These are phyloP conservation scores for Phaeophleospora eucalypticola DNA, from an alignment of 2,329 filamentous ascomycete genomes.

Conservation along the genomic window DNA sequence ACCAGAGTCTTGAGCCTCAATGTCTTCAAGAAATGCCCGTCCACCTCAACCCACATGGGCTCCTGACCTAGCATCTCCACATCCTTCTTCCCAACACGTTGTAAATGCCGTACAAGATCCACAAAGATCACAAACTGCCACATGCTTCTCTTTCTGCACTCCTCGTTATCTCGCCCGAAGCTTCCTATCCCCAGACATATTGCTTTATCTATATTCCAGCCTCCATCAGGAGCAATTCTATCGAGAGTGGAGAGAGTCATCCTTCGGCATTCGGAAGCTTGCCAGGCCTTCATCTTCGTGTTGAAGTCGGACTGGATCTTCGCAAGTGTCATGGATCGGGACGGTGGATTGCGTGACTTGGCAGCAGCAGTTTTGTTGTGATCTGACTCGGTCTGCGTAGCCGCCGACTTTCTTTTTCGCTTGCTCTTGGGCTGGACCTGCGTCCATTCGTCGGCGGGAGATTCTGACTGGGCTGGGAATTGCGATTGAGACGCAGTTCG, in stretches of 20 bases:
- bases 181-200: slow-evolving; percentile 31
- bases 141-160: slow-evolving; percentile 28
- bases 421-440: slow-evolving; percentile 5
- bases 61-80: slow-evolving; percentile 28
- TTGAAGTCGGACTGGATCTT: slow-evolving; percentile 20
- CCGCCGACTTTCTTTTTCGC: not conserved
- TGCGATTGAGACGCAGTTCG: no score
- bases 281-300: slow-evolving; percentile 21
- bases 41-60: slow-evolving; percentile 27
- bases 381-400: not conserved
- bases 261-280: slow-evolving; percentile 19
- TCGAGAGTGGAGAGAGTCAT: slow-evolving; percentile 18
- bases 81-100: slow-evolving; percentile 3
- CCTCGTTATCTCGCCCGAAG: slow-evolving; percentile 29
- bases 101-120: slow-evolving; percentile 22
- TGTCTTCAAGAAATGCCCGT: slow-evolving; percentile 24
- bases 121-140: slow-evolving; percentile 32
- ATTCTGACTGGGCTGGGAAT: not conserved
- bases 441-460: slow-evolving; percentile 10
- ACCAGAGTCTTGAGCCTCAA: slow-evolving; percentile 19
- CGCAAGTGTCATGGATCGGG: slow-evolving; percentile 17
- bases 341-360: slow-evolving; percentile 7
- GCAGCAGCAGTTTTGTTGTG: not conserved
- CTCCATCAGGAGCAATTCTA: slow-evolving; percentile 17
- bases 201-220: slow-evolving; percentile 25